Percentiles rank a stretch among this genome's conserved stretches.
These are phyloP conservation scores for Carpinus viminea DNA, from an alignment of 306 rosid species.

Conservation along the genomic window DNA sequence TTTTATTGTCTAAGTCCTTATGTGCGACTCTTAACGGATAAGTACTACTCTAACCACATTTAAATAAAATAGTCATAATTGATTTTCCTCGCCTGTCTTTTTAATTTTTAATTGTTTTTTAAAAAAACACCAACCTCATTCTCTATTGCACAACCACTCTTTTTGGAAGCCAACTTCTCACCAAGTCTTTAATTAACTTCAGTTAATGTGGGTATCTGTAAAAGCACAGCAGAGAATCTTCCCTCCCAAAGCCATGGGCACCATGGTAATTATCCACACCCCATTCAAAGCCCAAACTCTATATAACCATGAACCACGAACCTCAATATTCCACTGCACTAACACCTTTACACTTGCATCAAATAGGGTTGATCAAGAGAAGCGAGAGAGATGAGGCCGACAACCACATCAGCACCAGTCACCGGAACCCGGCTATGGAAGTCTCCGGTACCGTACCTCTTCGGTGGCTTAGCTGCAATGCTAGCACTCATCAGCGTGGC, in stretches of 20 bases:
- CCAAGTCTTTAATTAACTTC: neutral
- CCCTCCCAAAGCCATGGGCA: neutral
- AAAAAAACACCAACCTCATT: conserved; percentile 15
- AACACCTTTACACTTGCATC: neutral
- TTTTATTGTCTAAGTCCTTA: no score
- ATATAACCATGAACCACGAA: neutral
- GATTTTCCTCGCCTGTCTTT: no score
- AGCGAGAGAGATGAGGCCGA: conserved; percentile 35
- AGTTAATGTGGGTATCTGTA: neutral
- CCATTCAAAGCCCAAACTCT: neutral
- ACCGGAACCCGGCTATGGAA: conserved; percentile 44
- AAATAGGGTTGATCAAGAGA: neutral
- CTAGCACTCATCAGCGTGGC: conserved; percentile 58
- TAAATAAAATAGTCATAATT: no score
- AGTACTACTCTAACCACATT: no score
- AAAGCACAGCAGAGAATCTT: conserved; percentile 1
- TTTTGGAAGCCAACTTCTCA: neutral
- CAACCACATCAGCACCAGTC: conserved; percentile 31
- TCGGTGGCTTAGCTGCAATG: conserved; percentile 65
- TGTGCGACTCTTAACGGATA: no score
- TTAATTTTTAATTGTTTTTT: no score
- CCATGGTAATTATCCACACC: neutral
- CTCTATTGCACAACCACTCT: neutral
- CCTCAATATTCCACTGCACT: neutral
- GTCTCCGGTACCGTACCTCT: conserved; percentile 80